Percentiles rank a stretch among this genome's conserved stretches.
Evolutionary conservation across 805 yeast genomes (phyloP).

Genomic region (Wickerhamomyces mucosus): DNA sequence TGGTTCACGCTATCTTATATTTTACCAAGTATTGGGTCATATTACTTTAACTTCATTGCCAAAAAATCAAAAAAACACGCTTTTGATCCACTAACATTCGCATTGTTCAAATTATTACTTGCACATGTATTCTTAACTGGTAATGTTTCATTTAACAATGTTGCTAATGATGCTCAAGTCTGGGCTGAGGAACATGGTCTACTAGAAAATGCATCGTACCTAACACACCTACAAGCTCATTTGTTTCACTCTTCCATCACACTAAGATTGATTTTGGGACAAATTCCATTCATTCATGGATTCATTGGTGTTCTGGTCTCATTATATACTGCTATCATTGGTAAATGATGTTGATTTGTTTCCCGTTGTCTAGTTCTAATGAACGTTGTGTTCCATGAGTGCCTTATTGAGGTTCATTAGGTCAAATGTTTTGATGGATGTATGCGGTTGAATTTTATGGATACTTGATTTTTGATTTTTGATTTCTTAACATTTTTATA

Average conservation of each 20-base stretch:
- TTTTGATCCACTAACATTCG: slow-evolving; percentile 47
- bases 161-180: slow-evolving; percentile 19
- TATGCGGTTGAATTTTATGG: too few species aligned
- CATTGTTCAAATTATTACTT: slow-evolving; percentile 35
- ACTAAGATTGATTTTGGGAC: slow-evolving; percentile 23
- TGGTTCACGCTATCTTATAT: slow-evolving; percentile 17
- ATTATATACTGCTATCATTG: slow-evolving; percentile 23
- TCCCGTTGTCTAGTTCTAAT: too few species aligned
- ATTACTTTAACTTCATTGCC: slow-evolving; percentile 21
- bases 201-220: slow-evolving; percentile 9
- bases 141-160: slow-evolving; percentile 19
- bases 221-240: slow-evolving; percentile 12
- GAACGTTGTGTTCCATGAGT: too few species aligned
- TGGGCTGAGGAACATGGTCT: slow-evolving; percentile 21
- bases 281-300: slow-evolving; percentile 23
- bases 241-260: slow-evolving; percentile 17
- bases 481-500: too few species aligned
- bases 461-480: too few species aligned
- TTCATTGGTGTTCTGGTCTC: slow-evolving; percentile 23
- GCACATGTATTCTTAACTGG: slow-evolving; percentile 26
- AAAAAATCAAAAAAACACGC: slow-evolving; percentile 24
- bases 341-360: too few species aligned
- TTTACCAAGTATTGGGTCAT: slow-evolving; percentile 19
- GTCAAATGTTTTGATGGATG: too few species aligned
- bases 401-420: too few species aligned